Evolutionary conservation across 2,329 filamentous ascomycete species (phyloP).

Genomic region (Ramularia endophylla): DNA sequence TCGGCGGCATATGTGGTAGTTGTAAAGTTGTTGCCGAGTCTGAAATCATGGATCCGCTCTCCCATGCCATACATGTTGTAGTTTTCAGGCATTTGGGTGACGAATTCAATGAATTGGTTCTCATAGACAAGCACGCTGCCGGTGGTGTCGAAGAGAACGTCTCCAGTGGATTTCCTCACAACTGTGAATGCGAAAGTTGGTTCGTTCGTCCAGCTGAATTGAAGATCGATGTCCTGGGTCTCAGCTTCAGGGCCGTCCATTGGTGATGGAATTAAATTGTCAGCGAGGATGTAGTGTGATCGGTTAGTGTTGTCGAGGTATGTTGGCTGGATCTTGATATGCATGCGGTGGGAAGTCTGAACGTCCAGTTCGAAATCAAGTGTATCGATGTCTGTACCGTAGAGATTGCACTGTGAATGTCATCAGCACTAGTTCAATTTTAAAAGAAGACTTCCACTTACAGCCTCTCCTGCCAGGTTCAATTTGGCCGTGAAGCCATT

Average conservation of each 20-base stretch:
- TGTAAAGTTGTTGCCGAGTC: constrained; percentile 67
- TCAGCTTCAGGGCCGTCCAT: constrained; percentile 33
- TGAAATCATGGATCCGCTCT: constrained; percentile 64
- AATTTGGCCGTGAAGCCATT: constrained; percentile 49
- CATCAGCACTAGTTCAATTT: background rate
- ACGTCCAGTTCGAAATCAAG: constrained; percentile 58
- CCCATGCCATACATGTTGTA: constrained; percentile 70
- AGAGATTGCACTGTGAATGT: constrained; percentile 57
- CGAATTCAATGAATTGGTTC: constrained; percentile 72
- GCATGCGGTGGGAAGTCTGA: constrained; percentile 54
- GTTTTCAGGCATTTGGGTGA: constrained; percentile 57
- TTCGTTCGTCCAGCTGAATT: constrained; percentile 51
- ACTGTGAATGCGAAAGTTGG: constrained; percentile 53
- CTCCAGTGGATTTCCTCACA: constrained; percentile 53
- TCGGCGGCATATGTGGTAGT: constrained; percentile 65
- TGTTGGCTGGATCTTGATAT: constrained; percentile 63
- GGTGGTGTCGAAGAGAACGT: constrained; percentile 62
- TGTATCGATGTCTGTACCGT: constrained; percentile 66
- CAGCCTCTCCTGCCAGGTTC: constrained; percentile 45
- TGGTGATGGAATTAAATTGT: constrained; percentile 56
- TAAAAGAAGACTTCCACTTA: constrained; percentile 10
- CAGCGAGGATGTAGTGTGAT: constrained; percentile 55
- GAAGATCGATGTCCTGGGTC: constrained; percentile 42
- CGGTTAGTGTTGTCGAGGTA: constrained; percentile 42
- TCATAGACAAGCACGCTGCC: constrained; percentile 64